These are phyloP conservation scores for Corchorus capsularis DNA, from an alignment of 345 rosid species.

Conservation along the genomic window DNA sequence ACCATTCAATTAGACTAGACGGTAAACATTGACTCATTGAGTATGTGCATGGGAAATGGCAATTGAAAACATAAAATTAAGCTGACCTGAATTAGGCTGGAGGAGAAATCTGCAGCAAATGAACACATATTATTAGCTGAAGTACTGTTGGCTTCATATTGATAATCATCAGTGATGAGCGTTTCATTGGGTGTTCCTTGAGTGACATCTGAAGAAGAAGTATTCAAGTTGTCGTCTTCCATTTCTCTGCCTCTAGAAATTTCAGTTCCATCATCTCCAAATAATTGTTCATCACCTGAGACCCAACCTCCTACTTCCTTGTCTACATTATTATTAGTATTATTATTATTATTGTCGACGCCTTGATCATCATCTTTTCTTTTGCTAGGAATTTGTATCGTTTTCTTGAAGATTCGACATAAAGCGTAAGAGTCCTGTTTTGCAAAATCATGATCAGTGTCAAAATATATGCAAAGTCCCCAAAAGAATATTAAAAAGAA, in stretches of 20 bases:
- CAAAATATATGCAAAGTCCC: constrained; percentile 14
- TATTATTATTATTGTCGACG: neutral
- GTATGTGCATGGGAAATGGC: too few species aligned
- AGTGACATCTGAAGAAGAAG: constrained; percentile 61
- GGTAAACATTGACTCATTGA: too few species aligned
- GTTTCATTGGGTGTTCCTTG: constrained; percentile 43
- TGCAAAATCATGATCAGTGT: neutral
- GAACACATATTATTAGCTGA: constrained; percentile 29
- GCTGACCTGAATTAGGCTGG: constrained; percentile 46
- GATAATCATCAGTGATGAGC: constrained; percentile 13
- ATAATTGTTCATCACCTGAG: constrained; percentile 25
- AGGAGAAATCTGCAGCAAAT: constrained; percentile 43
- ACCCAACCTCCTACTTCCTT: constrained; percentile 23
- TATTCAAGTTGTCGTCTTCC: constrained; percentile 39
- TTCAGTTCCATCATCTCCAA: constrained; percentile 24
- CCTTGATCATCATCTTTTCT: constrained; percentile 18
- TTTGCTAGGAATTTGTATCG: constrained; percentile 47
- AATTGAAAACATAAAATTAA: too few species aligned
- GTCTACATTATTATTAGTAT: neutral
- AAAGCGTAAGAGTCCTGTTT: constrained; percentile 72
- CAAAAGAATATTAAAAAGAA: constrained; percentile 23
- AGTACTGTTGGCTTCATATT: constrained; percentile 69
- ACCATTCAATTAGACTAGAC: too few species aligned
- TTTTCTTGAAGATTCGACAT: constrained; percentile 76
- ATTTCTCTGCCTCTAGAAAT: constrained; percentile 26